Evolutionary conservation across 148 eudicot genomes (phyloP), one percentile per base, ranked within the genome.

Genomic region (Chenopodium quinoa): DNA sequence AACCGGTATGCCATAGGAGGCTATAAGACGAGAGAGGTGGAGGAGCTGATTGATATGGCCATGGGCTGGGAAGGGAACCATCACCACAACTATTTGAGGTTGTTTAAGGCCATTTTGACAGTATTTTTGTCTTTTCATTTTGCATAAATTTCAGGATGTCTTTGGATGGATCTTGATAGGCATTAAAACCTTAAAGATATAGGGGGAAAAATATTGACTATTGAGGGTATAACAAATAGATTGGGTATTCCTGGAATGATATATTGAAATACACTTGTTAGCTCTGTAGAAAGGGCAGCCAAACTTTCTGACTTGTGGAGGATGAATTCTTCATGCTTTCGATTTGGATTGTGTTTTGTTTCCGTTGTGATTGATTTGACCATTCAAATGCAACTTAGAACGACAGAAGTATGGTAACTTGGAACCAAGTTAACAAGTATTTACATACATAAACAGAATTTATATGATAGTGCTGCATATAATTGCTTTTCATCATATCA

Each of bases 11-110:
- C 81, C 29, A 85, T 88, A 84, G 77, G 84, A 58, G 83, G 89
- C 58, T 47, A 93, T 81, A 77, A 90, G 87, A 64, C 81, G 84
- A 22, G 91, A 86, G 78, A 92, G 90, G 34, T 92, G 93, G 71
- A 93, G 92, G 75, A 89, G 91, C 69, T 92, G 95, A 82, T 93
- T 92, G 54, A 92, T 88, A 75, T 93, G 97, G 85, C 98, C 91
- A 75, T 93, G 93, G 12, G 82, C 80, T 13, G 92, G 93, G 48
- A 92, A 75, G 0, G 97, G 97, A 3, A 91, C 90, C 90, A 91
- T 89, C 13, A 92, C 84, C 22, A 79, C 85, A n/a, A 32, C 85
- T 70, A 86, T 76, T 81, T 75, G 77, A 58, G 31, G 34, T 4
- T 47, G 44, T 66, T 83, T 90, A 86, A 22, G 82, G 84, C 77